A percentile compares a stretch with the other conserved stretches of the same genome.
These are phyloP conservation scores for Penicillium vulpinum DNA, from an alignment of 2,329 filamentous ascomycete genomes.

Conservation along the genomic window DNA sequence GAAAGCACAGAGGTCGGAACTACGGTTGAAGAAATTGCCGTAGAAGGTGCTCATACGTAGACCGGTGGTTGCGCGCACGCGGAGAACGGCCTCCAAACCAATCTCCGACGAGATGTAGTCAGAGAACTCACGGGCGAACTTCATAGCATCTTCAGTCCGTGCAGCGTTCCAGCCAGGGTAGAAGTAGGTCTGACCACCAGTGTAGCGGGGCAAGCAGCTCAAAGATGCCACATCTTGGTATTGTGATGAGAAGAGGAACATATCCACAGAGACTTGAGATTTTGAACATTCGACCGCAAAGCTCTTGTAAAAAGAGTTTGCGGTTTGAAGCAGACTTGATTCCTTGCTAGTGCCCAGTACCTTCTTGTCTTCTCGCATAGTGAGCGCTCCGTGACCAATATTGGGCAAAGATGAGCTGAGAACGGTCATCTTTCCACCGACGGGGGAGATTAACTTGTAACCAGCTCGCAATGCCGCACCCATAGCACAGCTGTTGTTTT, in stretches of 20 bases:
- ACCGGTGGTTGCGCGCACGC: slow-evolving; percentile 91
- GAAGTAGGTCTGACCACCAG: slow-evolving; percentile 96
- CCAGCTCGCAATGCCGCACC: slow-evolving; percentile 88
- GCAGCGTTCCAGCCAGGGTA: slow-evolving; percentile 98
- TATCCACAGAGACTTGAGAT: slow-evolving; percentile 96
- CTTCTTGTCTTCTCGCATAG: slow-evolving; percentile 96
- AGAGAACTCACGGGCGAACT: slow-evolving; percentile 95
- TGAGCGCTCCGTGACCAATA: slow-evolving; percentile 82
- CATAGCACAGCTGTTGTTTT: slow-evolving; percentile 88
- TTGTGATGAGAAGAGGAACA: slow-evolving; percentile 94
- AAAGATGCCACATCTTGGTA: slow-evolving; percentile 97
- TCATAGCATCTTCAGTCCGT: slow-evolving; percentile 90
- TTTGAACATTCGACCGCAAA: slow-evolving; percentile 99
- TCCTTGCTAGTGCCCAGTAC: slow-evolving; percentile 92
- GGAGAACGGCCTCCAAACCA: slow-evolving; percentile 89
- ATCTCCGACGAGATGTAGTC: slow-evolving; percentile 97
- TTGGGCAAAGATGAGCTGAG: slow-evolving; percentile 89
- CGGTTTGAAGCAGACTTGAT: slow-evolving; percentile 80
- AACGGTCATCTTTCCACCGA: slow-evolving; percentile 93
- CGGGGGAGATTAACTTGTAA: slow-evolving; percentile 90
- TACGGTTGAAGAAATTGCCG: slow-evolving; percentile 99
- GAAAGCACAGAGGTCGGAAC: slow-evolving; percentile 95
- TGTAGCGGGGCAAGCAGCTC: slow-evolving; percentile 93
- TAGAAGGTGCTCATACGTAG: slow-evolving; percentile 97
- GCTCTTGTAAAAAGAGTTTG: slow-evolving; percentile 97